Percentiles rank a stretch among this genome's conserved stretches.
These are phyloP conservation scores for Tolypocladium inflatum DNA, from an alignment of 2,329 filamentous ascomycete species.

Conservation along the genomic window DNA sequence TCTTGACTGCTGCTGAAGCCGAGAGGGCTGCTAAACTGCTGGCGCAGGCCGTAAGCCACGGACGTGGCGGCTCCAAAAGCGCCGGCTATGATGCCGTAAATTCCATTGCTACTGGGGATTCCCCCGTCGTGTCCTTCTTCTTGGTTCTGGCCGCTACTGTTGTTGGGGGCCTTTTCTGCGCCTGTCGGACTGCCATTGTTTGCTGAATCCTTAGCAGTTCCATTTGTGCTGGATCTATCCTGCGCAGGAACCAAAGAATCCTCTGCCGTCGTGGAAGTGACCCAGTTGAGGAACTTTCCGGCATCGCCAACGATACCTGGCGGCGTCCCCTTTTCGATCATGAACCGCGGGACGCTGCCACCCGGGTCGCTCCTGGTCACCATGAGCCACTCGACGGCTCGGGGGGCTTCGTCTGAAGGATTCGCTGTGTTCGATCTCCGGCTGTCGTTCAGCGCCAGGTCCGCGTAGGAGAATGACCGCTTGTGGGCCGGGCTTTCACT, in stretches of 20 bases:
- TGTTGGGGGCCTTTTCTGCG: slow-evolving; percentile 21
- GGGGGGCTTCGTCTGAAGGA: slow-evolving; percentile 3
- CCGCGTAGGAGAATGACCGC: slow-evolving; percentile 21
- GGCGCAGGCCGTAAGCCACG: slow-evolving; percentile 25
- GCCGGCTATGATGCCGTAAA: slow-evolving; percentile 47
- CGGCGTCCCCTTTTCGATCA: slow-evolving; percentile 85
- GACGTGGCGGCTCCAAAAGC: slow-evolving; percentile 42
- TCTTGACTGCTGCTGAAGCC: slow-evolving; percentile 16
- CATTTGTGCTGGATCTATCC: neutral
- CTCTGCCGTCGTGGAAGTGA: slow-evolving; percentile 27
- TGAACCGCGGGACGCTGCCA: slow-evolving; percentile 77
- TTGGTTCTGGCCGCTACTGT: slow-evolving; percentile 9
- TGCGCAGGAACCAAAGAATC: neutral
- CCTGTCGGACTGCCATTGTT: neutral
- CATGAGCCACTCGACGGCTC: slow-evolving; percentile 78
- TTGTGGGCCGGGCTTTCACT: slow-evolving; percentile 30
- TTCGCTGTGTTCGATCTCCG: slow-evolving; percentile 8
- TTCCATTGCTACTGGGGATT: slow-evolving; percentile 31
- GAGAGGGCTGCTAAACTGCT: slow-evolving; percentile 16
- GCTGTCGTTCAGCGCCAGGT: slow-evolving; percentile 19
- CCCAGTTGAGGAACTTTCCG: slow-evolving; percentile 73
- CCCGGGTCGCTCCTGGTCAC: slow-evolving; percentile 82
- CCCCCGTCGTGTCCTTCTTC: slow-evolving; percentile 16
- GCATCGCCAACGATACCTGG: slow-evolving; percentile 71
- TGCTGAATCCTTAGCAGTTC: slow-evolving; percentile 1